Evolutionary conservation across 2,329 filamentous ascomycete genomes (phyloP).

Genomic region (Cytospora schulzeri): DNA sequence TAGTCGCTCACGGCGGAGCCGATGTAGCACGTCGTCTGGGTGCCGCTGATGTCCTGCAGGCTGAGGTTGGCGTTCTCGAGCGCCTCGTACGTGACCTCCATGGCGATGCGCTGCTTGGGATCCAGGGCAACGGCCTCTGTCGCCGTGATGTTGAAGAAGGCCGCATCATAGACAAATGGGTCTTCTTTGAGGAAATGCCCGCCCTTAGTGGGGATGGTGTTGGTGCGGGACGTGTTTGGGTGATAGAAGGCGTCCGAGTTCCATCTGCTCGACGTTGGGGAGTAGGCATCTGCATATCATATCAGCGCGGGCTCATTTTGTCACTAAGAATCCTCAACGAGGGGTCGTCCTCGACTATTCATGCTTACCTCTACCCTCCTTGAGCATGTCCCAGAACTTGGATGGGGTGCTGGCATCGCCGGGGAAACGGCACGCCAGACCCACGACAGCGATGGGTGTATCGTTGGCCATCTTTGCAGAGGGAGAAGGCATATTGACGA

Average conservation of each 20-base stretch:
- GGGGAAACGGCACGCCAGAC: constrained; percentile 41
- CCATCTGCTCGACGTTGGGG: background rate
- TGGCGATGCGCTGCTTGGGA: constrained; percentile 16
- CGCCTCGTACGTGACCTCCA: constrained; percentile 19
- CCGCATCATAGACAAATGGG: constrained; percentile 10
- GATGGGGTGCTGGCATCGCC: constrained; percentile 38
- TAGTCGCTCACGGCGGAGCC: constrained; percentile 39
- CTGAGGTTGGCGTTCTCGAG: constrained; percentile 14
- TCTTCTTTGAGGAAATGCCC: constrained; percentile 22
- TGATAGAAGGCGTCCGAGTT: constrained; percentile 30
- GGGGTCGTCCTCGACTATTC: constrained; percentile 33
- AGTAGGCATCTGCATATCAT: constrained; percentile 38
- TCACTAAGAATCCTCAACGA: too few species aligned
- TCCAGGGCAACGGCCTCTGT: constrained; percentile 6
- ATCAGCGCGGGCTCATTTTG: constrained; percentile 36
- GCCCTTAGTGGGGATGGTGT: constrained; percentile 34
- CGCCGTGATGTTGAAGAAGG: constrained; percentile 17
- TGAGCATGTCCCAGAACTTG: constrained; percentile 45
- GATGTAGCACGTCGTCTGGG: constrained; percentile 39
- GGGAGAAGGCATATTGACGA: constrained; percentile 6
- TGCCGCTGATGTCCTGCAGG: constrained; percentile 34
- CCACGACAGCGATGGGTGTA: constrained; percentile 29
- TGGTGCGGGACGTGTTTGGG: constrained; percentile 40
- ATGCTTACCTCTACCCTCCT: constrained; percentile 42
- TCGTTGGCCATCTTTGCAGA: constrained; percentile 23